A percentile compares a stretch with the other conserved stretches of the same genome.
Conservation (phyloP, 2,329 filamentous ascomycete genomes). For the Didymella sp. region DNA sequence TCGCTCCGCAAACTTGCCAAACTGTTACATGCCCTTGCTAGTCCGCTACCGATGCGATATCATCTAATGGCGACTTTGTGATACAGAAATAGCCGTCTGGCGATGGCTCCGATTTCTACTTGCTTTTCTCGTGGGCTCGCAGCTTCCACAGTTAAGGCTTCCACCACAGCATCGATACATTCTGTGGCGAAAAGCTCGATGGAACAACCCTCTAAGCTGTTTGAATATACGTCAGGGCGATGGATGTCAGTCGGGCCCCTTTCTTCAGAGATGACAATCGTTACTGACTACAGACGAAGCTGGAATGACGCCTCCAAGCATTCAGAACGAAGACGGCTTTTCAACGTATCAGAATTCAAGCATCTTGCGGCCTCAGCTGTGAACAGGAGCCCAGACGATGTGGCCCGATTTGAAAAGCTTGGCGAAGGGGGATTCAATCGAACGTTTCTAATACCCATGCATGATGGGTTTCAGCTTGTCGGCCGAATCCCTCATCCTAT, state of each 20-base stretch:
- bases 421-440: constrained; percentile 38
- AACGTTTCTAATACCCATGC: constrained; percentile 35
- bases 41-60: neutral
- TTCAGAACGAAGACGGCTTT: constrained; percentile 28
- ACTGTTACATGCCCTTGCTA: neutral
- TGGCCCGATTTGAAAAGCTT: constrained; percentile 34
- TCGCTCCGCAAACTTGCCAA: neutral
- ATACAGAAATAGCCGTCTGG: neutral
- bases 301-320: constrained; percentile 31
- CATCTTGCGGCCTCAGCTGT: constrained; percentile 39
- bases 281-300: constrained; percentile 26
- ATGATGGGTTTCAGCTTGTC: constrained; percentile 35
- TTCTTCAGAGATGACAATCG: neutral
- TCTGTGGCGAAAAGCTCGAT: constrained; percentile 12
- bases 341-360: constrained; percentile 33
- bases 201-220: constrained; percentile 23
- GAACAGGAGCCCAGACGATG: constrained; percentile 27
- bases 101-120: neutral
- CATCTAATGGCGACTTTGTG: neutral
- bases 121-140: neutral
- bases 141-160: constrained; percentile 7
- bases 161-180: constrained; percentile 13
- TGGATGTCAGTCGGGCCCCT: constrained; percentile 28
- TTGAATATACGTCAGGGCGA: constrained; percentile 35
- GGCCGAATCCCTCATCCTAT: constrained; percentile 35